Percentiles rank a stretch among this genome's conserved stretches.
These are phyloP conservation scores for Pseudogymnoascus sp. DNA, from an alignment of 2,329 filamentous ascomycete species.

Conservation along the genomic window DNA sequence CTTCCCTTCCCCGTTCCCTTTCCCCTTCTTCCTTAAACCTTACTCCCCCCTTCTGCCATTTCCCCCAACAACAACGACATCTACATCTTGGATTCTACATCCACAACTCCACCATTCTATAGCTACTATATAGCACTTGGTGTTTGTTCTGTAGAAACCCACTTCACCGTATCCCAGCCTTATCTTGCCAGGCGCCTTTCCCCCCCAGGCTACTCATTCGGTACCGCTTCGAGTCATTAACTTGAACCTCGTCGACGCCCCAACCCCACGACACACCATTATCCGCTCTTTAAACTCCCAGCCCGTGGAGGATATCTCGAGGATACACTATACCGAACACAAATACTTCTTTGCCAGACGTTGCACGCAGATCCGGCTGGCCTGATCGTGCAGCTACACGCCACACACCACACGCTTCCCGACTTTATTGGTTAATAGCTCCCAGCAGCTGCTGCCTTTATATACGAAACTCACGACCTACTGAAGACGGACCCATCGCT, in stretches of 20 bases:
- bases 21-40: neutral
- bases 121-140: neutral
- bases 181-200: constrained; percentile 3
- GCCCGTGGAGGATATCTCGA: neutral
- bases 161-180: constrained; percentile 4
- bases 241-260: constrained; percentile 4
- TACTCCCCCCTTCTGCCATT: neutral
- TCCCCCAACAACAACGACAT: neutral
- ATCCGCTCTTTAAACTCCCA: constrained; percentile 1
- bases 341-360: constrained; percentile 2
- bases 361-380: constrained; percentile 6
- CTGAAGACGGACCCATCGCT: neutral
- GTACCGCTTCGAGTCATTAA: constrained; percentile 7
- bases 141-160: constrained; percentile 1
- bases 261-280: neutral
- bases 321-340: constrained; percentile 1
- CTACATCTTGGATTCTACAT: neutral
- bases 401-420: neutral
- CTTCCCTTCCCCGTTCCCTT: neutral
- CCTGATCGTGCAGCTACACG: constrained; percentile 6
- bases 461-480: constrained; percentile 2
- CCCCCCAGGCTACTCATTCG: neutral
- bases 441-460: constrained; percentile 3
- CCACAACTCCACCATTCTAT: neutral
- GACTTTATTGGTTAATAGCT: constrained; percentile 4